Evolutionary conservation across 23 red algal genomes (phyloP), one percentile per base, ranked within the genome.

Genomic region (Pyropia yezoensis): DNA sequence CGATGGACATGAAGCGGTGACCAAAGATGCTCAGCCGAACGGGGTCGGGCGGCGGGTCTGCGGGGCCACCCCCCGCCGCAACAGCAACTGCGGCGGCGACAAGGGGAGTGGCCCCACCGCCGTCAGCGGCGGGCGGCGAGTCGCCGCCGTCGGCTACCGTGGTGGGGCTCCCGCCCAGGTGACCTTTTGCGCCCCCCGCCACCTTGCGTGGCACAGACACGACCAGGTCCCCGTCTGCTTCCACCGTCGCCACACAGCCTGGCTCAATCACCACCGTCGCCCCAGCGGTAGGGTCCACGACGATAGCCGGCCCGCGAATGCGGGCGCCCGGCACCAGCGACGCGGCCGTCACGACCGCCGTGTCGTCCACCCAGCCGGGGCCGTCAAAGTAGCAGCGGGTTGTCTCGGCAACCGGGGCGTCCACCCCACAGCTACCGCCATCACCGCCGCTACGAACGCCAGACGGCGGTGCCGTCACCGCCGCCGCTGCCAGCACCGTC

Each of bases 1-100:
- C 94, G 52, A 98, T 98, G 34, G 81, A 57, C 85, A 98, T 98
- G 66, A 98, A 98, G 52, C 94, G 94, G 75, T 91, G 73, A 17
- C 75, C 63, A 66, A 80, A 88, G 18, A 98, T 76, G 8, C 79
- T 87, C 34, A 85, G 78, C 59, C 87, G 63, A 27, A 98, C 65
- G 19, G 71, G 79, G 73, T 98, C 94, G 4, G 51, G 39, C 9
- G 39, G 39, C 39, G 39, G 39, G 52, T 62, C 39, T 1, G 7
- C 39, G 39, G 39, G 6, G 49, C 28, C 45, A 20, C 71, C 28
- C 17, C 5, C 27, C 27, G 33, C 54, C 50, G 51, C 14, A 18
- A 33, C 59, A 70, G 29, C 39, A 12, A 67, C 49, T 53, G 27
- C 34, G 2, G 20, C 18, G 22, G 67, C 66, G 1, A 14, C 2